Conservation (phyloP, 2,329 filamentous ascomycete genomes). For the Cladosporium sp. region DNA sequence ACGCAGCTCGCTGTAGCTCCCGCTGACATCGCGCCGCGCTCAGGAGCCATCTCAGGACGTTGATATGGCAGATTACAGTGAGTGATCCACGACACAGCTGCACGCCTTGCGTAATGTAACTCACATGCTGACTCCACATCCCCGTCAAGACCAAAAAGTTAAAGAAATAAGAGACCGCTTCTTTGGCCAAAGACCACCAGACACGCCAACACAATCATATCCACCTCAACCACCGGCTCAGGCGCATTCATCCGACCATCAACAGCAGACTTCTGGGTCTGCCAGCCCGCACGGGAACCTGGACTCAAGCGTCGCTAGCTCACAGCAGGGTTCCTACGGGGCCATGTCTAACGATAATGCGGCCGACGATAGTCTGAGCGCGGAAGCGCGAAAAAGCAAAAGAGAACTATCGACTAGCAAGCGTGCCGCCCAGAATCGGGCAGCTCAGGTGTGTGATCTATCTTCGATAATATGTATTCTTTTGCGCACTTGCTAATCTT, state of each 20-base stretch:
- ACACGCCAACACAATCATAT: conserved; percentile 24
- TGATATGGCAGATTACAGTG: conserved; percentile 7
- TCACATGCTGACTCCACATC: not conserved
- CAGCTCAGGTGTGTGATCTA: conserved; percentile 79
- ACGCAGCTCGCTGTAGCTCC: not conserved
- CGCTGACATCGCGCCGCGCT: conserved; percentile 4
- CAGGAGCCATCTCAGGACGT: conserved; percentile 4
- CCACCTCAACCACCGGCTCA: conserved; percentile 30
- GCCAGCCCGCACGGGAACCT: conserved; percentile 36
- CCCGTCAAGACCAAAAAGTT: conserved; percentile 1
- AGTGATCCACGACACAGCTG: not conserved
- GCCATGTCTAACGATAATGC: conserved; percentile 44
- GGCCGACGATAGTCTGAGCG: conserved; percentile 42
- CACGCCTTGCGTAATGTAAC: not conserved
- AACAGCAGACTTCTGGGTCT: conserved; percentile 38
- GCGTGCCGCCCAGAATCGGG: conserved; percentile 91
- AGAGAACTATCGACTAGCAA: conserved; percentile 92
- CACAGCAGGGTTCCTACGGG: conserved; percentile 51
- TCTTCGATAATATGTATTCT: too few species aligned
- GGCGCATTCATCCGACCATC: conserved; percentile 24
- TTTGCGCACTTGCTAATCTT: not conserved
- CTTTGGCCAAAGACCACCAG: conserved; percentile 3
- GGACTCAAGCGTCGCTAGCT: conserved; percentile 53
- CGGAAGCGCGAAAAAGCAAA: conserved; percentile 65
- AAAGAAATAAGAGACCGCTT: conserved; percentile 11